Evolutionary conservation across 1,284 basidiomycete species (phyloP), one percentile per base, ranked within the genome.

Genomic region (Moesziomyces aphidis): DNA sequence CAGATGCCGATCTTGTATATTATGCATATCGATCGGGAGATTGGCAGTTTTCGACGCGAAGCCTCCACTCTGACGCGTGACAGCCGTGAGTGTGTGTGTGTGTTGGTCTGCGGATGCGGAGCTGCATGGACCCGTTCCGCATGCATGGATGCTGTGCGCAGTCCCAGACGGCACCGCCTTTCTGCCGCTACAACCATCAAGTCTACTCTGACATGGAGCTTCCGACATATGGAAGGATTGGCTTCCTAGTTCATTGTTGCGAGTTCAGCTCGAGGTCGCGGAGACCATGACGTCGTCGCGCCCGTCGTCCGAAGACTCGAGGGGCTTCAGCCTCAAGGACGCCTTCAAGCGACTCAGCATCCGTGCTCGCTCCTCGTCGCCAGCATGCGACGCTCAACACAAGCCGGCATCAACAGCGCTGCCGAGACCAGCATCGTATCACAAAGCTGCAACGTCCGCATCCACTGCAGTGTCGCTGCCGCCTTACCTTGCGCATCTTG

Each of bases 401-500:
- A 17, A 42, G 39, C 17, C 39, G 6, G 17, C 19, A 8, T 19
- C 39, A 6, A 15, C 19, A 17, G 6, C 19, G 39, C 39, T 19
- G 39, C 39, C 39, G 39, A 42, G 39, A 19, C 19, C 39, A 19
- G 17, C 39, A 42, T 42, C 39, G 17, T 19, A 6, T 6, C 39
- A 42, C 17, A 17, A 60, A 56, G 36, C 57, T 48, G 6, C 21
- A 48, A 5, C 57, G 53, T 17, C 23, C 2, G 23, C 45, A 31
- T 4, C 58, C 46, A 11, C 28, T 4, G 36, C 49, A 34, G 44
- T 23, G 15, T 62, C 66, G 10, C 39, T 69, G 8, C 60, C 66
- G n/a, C 58, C 65, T 1, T 61, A 61, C 50, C 36, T 68, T 11
- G 54, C 59, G 1, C 59, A 68, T 42, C 42, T 68, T 7, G 65